These are phyloP conservation scores for Sphaceloma murrayae DNA, from an alignment of 2,329 filamentous ascomycete species.

Conservation along the genomic window DNA sequence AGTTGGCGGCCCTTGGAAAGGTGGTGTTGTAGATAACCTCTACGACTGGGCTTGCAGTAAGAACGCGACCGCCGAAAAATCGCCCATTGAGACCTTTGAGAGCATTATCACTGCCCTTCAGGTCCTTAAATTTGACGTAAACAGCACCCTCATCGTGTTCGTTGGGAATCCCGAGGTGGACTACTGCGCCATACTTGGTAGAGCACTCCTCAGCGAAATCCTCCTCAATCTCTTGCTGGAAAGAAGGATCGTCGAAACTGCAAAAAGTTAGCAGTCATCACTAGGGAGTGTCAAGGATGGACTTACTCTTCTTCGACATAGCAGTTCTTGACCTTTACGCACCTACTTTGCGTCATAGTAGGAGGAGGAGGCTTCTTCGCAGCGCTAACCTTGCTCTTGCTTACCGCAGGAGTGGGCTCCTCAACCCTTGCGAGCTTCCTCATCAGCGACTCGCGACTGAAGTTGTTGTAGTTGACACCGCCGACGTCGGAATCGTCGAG, in stretches of 20 bases:
- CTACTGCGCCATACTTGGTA: constrained; percentile 90
- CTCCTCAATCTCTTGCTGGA: constrained; percentile 89
- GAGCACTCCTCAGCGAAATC: constrained; percentile 91
- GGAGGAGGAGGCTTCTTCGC: constrained; percentile 62
- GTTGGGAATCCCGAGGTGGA: constrained; percentile 70
- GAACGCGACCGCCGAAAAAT: constrained; percentile 86
- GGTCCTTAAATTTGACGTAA: constrained; percentile 95
- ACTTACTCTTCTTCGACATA: constrained; percentile 87
- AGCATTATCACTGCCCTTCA: constrained; percentile 90
- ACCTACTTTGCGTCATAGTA: constrained; percentile 85
- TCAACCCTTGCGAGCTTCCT: constrained; percentile 94
- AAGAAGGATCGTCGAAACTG: constrained; percentile 72
- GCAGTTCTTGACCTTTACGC: constrained; percentile 90
- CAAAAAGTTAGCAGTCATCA: constrained; percentile 19
- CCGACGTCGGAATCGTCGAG: constrained; percentile 96
- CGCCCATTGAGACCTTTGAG: constrained; percentile 96
- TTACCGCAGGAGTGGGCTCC: constrained; percentile 62
- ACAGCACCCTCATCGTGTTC: constrained; percentile 77
- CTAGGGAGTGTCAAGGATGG: neutral
- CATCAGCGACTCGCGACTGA: constrained; percentile 97
- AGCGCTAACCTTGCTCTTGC: constrained; percentile 43
- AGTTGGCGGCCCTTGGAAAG: constrained; percentile 28
- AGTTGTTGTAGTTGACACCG: constrained; percentile 99
- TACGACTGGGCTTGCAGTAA: constrained; percentile 90
- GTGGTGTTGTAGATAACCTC: constrained; percentile 79